Conservation (phyloP, 345 rosid genomes). For the Euphorbia lathyris region DNA sequence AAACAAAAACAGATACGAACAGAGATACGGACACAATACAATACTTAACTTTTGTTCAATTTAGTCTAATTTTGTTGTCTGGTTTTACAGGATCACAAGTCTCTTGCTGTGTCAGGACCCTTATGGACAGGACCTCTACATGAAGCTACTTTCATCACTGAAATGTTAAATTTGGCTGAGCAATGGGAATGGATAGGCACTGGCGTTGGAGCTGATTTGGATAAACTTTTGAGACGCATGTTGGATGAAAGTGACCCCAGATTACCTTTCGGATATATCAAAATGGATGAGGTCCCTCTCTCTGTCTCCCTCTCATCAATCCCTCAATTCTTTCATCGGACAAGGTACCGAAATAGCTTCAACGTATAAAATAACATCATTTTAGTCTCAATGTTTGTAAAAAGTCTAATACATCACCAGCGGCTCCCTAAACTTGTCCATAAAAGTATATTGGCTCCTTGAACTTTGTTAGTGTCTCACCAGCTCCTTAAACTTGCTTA, state of each 20-base stretch:
- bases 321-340: not conserved
- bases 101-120: conserved; percentile 65
- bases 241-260: conserved; percentile 79
- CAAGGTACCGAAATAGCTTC: too few relatives aligned
- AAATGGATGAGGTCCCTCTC: conserved; percentile 81
- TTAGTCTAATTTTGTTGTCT: not conserved
- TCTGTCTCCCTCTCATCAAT: not conserved
- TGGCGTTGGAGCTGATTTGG: conserved; percentile 50
- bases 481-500: too few relatives aligned
- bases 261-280: conserved; percentile 78
- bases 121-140: conserved; percentile 91
- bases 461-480: too few relatives aligned
- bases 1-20: too few relatives aligned
- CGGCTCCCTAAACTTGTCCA: too few relatives aligned
- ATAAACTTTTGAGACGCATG: conserved; percentile 66
- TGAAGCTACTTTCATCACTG: conserved; percentile 44
- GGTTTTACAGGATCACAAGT: conserved; percentile 38
- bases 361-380: too few relatives aligned
- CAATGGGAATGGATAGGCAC: conserved; percentile 73
- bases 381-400: too few relatives aligned
- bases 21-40: too few relatives aligned
- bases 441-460: too few relatives aligned
- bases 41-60: too few relatives aligned
- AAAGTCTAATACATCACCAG: too few relatives aligned
- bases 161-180: conserved; percentile 64